Conservation (phyloP, 164 flowering plant species). For the Vitis cinerea region DNA sequence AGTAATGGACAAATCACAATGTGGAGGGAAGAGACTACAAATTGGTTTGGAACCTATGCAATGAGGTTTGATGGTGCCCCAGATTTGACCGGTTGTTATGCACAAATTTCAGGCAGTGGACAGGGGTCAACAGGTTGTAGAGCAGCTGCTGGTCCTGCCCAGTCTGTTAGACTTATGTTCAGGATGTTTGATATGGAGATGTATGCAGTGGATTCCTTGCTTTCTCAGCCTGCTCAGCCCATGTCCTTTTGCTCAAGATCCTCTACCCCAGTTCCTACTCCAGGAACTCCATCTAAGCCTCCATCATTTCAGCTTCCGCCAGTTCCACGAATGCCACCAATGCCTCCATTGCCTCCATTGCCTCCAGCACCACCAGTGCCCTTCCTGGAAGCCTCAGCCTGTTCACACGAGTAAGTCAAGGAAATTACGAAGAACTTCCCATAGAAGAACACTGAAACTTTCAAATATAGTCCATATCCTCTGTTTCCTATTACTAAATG, state of each 20-base stretch:
- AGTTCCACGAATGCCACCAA: constrained; percentile 37
- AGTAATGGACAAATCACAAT: constrained; percentile 49
- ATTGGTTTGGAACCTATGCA: constrained; percentile 64
- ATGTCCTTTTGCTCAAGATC: constrained; percentile 69
- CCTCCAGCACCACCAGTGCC: constrained; percentile 46
- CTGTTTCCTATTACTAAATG: background rate
- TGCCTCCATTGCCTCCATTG: constrained; percentile 26
- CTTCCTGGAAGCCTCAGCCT: constrained; percentile 58
- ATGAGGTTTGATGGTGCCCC: constrained; percentile 70
- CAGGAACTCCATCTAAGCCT: constrained; percentile 19
- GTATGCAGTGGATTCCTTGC: constrained; percentile 61
- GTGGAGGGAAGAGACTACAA: constrained; percentile 66
- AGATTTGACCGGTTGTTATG: constrained; percentile 59
- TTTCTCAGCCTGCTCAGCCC: constrained; percentile 78
- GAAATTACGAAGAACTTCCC: no score
- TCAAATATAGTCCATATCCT: background rate
- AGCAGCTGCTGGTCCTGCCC: constrained; percentile 59
- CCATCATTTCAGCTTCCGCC: constrained; percentile 4
- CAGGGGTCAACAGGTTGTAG: constrained; percentile 49
- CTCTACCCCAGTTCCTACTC: constrained; percentile 24
- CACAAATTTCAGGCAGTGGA: constrained; percentile 47
- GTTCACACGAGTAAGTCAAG: constrained; percentile 61
- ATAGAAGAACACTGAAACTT: no score
- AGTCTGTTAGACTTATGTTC: constrained; percentile 43
- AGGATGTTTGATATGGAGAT: constrained; percentile 62